Evolutionary conservation across 2,329 filamentous ascomycete species (phyloP).

Genomic region (Sporothrix globosa): DNA sequence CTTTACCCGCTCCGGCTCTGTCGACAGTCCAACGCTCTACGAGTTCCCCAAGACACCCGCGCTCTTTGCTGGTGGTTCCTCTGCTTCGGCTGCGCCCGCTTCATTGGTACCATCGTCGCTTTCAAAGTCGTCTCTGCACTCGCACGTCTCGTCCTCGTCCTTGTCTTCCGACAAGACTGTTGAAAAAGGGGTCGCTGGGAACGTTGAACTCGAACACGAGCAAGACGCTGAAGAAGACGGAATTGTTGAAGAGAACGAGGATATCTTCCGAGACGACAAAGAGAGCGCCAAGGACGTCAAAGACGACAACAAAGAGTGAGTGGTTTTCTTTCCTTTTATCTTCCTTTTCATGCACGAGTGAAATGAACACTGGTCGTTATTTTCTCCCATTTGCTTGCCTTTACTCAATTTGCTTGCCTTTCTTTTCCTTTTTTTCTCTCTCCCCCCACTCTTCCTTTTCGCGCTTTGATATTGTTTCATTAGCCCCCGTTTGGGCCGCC

Average conservation of each 20-base stretch:
- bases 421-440: neutral
- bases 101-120: conserved; percentile 29
- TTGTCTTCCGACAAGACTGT: conserved; percentile 23
- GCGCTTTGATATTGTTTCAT: conserved; percentile 22
- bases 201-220: conserved; percentile 14
- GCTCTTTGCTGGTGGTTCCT: neutral
- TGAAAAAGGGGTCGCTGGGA: conserved; percentile 1
- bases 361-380: neutral
- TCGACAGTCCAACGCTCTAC: conserved; percentile 66
- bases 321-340: neutral
- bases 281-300: neutral
- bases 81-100: neutral
- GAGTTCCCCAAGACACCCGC: conserved; percentile 50
- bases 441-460: too few species aligned
- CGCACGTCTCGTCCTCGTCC: conserved; percentile 2
- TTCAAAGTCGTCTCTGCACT: conserved; percentile 29
- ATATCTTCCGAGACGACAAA: too few species aligned
- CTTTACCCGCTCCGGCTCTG: conserved; percentile 58
- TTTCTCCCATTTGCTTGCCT: neutral
- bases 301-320: conserved; percentile 21
- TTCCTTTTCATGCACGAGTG: neutral
- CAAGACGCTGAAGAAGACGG: conserved; percentile 1
- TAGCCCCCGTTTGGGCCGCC: conserved; percentile 3
- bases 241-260: neutral
- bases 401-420: neutral